These are phyloP conservation scores for Trichoderma sp. DNA, from an alignment of 2,329 filamentous ascomycete genomes.

Conservation along the genomic window DNA sequence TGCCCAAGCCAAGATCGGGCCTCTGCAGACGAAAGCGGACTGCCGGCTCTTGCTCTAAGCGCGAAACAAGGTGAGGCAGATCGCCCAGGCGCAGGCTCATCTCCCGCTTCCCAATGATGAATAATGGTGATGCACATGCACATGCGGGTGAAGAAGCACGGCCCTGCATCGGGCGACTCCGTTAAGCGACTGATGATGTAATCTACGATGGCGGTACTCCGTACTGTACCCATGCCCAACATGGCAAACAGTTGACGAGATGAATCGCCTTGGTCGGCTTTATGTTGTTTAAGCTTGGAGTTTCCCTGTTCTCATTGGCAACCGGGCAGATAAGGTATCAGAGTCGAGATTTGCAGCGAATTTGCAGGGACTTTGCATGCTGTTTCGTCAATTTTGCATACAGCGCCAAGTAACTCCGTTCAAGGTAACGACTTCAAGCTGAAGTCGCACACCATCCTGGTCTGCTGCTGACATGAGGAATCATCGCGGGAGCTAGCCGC, in stretches of 20 bases:
- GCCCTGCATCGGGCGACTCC: neutral
- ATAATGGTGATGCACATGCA: constrained; percentile 7
- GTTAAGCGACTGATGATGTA: constrained; percentile 9
- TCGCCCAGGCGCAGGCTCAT: neutral
- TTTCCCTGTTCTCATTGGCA: neutral
- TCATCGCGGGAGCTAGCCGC: neutral
- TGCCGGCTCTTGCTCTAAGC: neutral
- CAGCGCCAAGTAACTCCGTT: neutral
- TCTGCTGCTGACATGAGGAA: neutral
- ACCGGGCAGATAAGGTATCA: neutral
- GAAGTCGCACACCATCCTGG: neutral
- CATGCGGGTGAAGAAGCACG: neutral
- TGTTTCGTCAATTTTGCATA: neutral
- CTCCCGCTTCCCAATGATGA: constrained; percentile 15
- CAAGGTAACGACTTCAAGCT: neutral
- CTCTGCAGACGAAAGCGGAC: too few relatives aligned
- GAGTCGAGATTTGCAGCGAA: too few relatives aligned
- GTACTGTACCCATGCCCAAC: too few relatives aligned
- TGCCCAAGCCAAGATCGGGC: too few relatives aligned
- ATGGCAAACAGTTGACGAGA: too few relatives aligned
- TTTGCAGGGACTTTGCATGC: neutral
- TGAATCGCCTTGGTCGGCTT: too few relatives aligned
- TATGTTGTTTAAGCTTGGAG: too few relatives aligned
- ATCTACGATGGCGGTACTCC: neutral
- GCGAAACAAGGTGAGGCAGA: too few relatives aligned